These are phyloP conservation scores for Tetracladium setigerum DNA, from an alignment of 495 filamentous ascomycete species.

Conservation along the genomic window DNA sequence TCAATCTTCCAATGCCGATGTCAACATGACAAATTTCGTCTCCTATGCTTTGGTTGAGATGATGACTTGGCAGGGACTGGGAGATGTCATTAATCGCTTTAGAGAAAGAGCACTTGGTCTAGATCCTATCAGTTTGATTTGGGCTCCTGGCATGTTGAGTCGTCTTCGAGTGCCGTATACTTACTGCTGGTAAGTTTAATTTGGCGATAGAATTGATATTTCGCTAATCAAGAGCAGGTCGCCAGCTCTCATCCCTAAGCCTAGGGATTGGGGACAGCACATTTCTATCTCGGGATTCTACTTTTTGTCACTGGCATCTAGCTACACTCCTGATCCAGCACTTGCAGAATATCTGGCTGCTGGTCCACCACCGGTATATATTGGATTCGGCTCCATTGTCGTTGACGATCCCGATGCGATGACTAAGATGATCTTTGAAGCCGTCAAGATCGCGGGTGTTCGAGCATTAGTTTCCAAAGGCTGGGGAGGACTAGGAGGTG, in stretches of 20 bases:
- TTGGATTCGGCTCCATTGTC: slow-evolving; percentile 78
- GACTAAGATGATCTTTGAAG: slow-evolving; percentile 62
- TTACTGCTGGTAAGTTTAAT: slow-evolving; percentile 57
- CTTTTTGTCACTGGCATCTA: slow-evolving; percentile 56
- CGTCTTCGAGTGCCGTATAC: slow-evolving; percentile 66
- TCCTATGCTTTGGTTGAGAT: slow-evolving; percentile 70
- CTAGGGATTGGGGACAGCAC: slow-evolving; percentile 64
- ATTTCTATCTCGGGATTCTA: slow-evolving; percentile 69
- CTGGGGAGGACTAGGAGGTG: slow-evolving; percentile 68
- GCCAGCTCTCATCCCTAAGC: slow-evolving; percentile 73
- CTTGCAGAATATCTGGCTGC: slow-evolving; percentile 56
- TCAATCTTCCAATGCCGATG: slow-evolving; percentile 41
- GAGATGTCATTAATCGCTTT: slow-evolving; percentile 69
- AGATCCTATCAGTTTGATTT: slow-evolving; percentile 57
- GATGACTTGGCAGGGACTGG: slow-evolving; percentile 76
- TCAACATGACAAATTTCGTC: slow-evolving; percentile 59
- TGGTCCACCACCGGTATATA: slow-evolving; percentile 67
- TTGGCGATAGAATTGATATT: neutral
- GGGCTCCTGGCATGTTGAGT: slow-evolving; percentile 57
- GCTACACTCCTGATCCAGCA: slow-evolving; percentile 56
- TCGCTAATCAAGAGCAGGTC: slow-evolving; percentile 33
- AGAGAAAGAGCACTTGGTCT: slow-evolving; percentile 56
- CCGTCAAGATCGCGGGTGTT: slow-evolving; percentile 54
- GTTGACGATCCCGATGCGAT: slow-evolving; percentile 64
- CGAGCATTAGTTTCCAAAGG: slow-evolving; percentile 73